Conservation (phyloP, 148 eudicot species). For the Rhododendron henanense region DNA sequence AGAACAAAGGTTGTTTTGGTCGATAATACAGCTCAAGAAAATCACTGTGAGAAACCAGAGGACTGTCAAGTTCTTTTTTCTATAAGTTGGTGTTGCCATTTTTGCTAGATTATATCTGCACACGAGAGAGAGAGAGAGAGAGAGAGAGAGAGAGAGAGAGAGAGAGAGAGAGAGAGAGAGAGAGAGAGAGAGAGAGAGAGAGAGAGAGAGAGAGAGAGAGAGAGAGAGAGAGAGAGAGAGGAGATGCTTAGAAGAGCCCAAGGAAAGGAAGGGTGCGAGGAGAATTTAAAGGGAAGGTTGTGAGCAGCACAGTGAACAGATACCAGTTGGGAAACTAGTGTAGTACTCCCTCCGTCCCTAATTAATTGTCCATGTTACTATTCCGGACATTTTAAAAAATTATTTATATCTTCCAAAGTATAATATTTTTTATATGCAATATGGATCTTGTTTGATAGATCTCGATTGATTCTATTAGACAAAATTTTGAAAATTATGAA, state of each 20-base stretch:
- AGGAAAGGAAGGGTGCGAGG: conserved; percentile 16
- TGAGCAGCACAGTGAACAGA: conserved; percentile 22
- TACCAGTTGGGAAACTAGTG: conserved; percentile 2
- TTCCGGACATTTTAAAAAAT: too few relatives aligned
- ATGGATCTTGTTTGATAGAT: too few relatives aligned
- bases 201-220: conserved; percentile 5
- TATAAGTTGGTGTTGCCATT: conserved; percentile 29
- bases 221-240: conserved; percentile 3
- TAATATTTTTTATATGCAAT: too few relatives aligned
- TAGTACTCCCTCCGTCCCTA: too few relatives aligned
- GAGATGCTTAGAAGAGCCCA: conserved; percentile 24
- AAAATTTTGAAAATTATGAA: too few relatives aligned
- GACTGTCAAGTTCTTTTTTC: conserved; percentile 21
- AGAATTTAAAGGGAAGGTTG: conserved; percentile 36
- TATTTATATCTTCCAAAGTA: too few relatives aligned
- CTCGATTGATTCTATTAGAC: too few relatives aligned
- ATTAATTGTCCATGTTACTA: too few relatives aligned
- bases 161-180: conserved; percentile 4
- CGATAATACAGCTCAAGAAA: conserved; percentile 35
- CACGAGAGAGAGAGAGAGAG: conserved; percentile 10
- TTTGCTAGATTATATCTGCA: not conserved
- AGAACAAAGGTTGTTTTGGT: conserved; percentile 42
- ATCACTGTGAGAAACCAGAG: conserved; percentile 36
- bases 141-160: conserved; percentile 6
- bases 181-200: conserved; percentile 8